Base-by-base conservation (phyloP, 345 rosid species). In the Lenwebbia sp. region DNA sequence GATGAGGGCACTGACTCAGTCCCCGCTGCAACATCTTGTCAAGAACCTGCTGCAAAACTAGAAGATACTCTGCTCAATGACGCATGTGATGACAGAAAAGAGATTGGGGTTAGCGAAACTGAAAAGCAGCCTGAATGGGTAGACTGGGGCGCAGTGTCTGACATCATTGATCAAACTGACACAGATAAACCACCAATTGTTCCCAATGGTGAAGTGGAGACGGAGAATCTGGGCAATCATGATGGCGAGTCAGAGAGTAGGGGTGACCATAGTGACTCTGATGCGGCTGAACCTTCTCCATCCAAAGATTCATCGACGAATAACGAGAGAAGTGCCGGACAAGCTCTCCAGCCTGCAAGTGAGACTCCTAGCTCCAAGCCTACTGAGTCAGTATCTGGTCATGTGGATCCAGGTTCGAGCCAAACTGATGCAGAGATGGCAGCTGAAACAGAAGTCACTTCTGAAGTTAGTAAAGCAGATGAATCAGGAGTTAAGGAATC, bases 91-190 rank as follows among this genome's bases (percentile, higher is more conserved):
- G 93, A 91, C 86, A 58, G 88, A n/a, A 88, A 89, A 86, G 95
- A 89, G 87, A 84, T 86, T 60, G 94, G 86, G 85, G 70, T 57
- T 13, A 84, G 86, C 83, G 78, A 86, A 84, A 87, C 90, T 87
- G 98, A 92, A 75, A 92, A 92, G 83, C 90, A 93, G 55, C 91
- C 94, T 40, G 92, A 85, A 23, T 94, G 96, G 98, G 98, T 95
- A 74, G 98, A 95, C 85, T 95, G 98, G 99, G 91, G 95, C 87
- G 96, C 94, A 89, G 94, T 91, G 60, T 90, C 92, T 2, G 94
- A 94, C 90, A 83, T 90, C 82, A 83, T 84, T 83, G 89, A 91
- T 54, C 91, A 92, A 86, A 84, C 92, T 23, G 88, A 84, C 60
- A 65, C 92, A 40, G 90, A 88, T 56, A 92, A 90, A 86, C 84